Evolutionary conservation across 331 rosid species (phyloP), one percentile per base, ranked within the genome.

Genomic region (Acacia concinna): DNA sequence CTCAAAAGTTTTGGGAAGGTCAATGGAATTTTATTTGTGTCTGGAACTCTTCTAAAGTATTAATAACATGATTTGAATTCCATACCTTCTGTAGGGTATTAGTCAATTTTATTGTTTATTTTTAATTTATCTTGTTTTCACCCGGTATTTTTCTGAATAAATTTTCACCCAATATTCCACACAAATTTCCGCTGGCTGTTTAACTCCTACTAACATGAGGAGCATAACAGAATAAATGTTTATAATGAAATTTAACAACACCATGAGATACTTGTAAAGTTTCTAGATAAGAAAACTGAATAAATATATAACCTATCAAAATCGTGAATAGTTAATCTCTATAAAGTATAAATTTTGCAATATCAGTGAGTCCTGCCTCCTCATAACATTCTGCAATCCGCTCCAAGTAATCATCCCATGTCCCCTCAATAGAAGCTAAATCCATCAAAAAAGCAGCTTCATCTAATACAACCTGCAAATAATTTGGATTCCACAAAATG

Each of bases 401-500:
- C 83, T 85, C 94, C 66, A 87, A 56, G 32, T 78, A 86, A 28
- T 83, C 90, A 63, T 95, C 99, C 97, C 97, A 92, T 35, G 86
- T 90, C 73, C 97, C 98, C 11, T 92, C 97, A 43, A 91, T 80
- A 63, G 99, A 95, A 81, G 97, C 94, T 77, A 95, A 83, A 87
- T 95, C 98, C 89, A 92, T 79, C 88, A 92, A 71, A 84, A 92
- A 92, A 31, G 97, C 98, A 37, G 99, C 97, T 85, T 91, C 97
- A 66, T 95, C 97, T 75, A 95, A 86, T 34, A 88, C 93, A 87
- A 93, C 91, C 97, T 95, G 86, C 64, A 84, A 85, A 71, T 35
- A 18, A 46, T 78, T 63, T 76, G 62, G 37, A 77, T 51, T 74
- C 65, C 13, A 25, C 59, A 79, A 40, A 46, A 38, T 63, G 14